phyloP scores from a whole-genome alignment of 257 asterid genomes.

The Jacaranda mimosifolia region DNA sequence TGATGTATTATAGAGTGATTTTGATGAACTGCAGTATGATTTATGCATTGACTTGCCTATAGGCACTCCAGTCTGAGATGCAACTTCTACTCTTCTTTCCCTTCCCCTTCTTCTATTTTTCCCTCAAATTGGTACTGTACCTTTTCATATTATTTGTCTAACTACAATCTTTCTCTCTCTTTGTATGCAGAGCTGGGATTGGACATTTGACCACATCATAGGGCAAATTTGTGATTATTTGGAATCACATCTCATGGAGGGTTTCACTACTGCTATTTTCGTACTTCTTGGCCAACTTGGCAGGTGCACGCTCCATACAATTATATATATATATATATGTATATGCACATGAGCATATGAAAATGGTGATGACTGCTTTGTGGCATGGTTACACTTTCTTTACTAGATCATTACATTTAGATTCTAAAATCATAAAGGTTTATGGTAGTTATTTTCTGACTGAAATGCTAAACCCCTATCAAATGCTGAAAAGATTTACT shows the following conservation, averaged over 20 bases:
- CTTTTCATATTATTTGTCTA: slow-evolving; percentile 27
- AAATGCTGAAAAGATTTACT: not conserved
- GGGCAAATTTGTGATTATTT: slow-evolving; percentile 51
- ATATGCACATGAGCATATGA: not conserved
- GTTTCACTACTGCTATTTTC: slow-evolving; percentile 57
- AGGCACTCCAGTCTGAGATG: not conserved
- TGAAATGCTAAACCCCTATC: not conserved
- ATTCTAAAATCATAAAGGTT: slow-evolving; percentile 6
- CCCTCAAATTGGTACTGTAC: not conserved
- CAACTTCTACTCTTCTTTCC: not conserved
- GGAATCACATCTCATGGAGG: slow-evolving; percentile 57
- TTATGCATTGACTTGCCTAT: not conserved
- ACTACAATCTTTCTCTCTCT: slow-evolving; percentile 11
- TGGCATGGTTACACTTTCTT: not conserved
- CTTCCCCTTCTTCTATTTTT: not conserved
- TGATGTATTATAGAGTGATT: not conserved
- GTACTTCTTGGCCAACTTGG: slow-evolving; percentile 87
- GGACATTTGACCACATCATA: slow-evolving; percentile 67
- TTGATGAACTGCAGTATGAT: slow-evolving; percentile 1
- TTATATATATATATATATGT: not conserved
- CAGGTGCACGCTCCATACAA: slow-evolving; percentile 57
- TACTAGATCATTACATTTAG: not conserved
- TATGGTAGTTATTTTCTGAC: not conserved
- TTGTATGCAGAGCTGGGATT: slow-evolving; percentile 81
- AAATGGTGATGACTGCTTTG: slow-evolving; percentile 22